Conservation (phyloP, 208 protist genomes). For the Trichomonas vaginalis region DNA sequence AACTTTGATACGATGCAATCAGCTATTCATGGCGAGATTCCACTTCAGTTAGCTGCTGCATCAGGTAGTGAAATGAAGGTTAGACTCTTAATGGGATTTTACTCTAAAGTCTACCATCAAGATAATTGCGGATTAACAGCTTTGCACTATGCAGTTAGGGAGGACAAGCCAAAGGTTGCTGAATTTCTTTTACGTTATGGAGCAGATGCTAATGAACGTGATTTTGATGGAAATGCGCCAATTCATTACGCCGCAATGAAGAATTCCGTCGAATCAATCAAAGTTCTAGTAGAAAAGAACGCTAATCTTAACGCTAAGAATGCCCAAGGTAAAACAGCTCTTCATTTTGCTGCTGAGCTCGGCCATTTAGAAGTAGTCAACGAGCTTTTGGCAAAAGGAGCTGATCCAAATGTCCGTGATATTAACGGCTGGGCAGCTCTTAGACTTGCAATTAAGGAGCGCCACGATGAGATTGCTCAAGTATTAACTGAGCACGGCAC, state of each 20-base stretch:
- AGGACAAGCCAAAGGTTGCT: not conserved
- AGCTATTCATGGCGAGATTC: not conserved
- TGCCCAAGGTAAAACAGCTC: not conserved
- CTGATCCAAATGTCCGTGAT: conserved; percentile 1
- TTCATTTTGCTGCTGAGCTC: not conserved
- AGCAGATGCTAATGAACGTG: not conserved
- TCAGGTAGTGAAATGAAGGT: not conserved
- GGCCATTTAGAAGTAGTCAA: not conserved
- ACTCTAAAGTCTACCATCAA: not conserved
- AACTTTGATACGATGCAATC: not conserved
- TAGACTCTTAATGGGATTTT: not conserved
- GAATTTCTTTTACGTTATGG: not conserved
- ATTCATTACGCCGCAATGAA: conserved; percentile 2
- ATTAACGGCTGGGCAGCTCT: conserved; percentile 12
- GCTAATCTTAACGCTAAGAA: not conserved
- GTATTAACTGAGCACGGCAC: not conserved
- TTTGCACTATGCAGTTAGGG: not conserved
- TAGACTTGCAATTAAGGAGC: not conserved
- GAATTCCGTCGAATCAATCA: not conserved
- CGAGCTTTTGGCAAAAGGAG: not conserved
- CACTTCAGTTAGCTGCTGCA: not conserved
- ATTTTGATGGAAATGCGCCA: not conserved
- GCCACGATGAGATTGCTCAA: not conserved
- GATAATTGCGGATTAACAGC: not conserved
- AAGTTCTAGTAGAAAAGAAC: not conserved